Base-by-base conservation (phyloP, 768 basidiomycete genomes). In the Suillus subaureus region DNA sequence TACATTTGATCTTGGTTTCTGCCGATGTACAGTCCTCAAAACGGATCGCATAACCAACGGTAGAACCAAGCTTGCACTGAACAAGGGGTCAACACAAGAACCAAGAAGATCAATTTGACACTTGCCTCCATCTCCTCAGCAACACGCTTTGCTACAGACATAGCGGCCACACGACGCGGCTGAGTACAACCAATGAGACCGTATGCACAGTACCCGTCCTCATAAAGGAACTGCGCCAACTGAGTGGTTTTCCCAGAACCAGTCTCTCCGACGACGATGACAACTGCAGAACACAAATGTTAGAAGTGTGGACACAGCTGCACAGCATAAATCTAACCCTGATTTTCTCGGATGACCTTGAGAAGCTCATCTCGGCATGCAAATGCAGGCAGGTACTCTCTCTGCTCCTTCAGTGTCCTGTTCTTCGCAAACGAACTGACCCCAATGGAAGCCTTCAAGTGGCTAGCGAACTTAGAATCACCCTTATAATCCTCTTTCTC, bases 111-210 rank as follows among this genome's bases (percentile, higher is more conserved):
- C 49, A 55, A 62, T 51, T 7, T 61, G 9, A 31, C 33, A 74
- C 87, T 63, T 55, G 93, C 93, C 87, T 97, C 94, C 92, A 99
- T 99, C 79, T 99, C 97, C 74, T 99, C 97, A 73, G 94, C 96
- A 65, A 99, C 97, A 78, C 97, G 96, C 81, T 99, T 99, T n/a
- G 97, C 97, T 8, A 99, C 97, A 12, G 94, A 96, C 97, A 99
- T 99, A 18, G 97, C 97, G 54, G 97, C 97, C 35, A 99, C 97
- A 80, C 97, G 96, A 70, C 97, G 87, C 58, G 97, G 97, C 74
- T 99, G 97, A 0, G 97, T 99, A 74, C 97, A 99, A 13, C 97
- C 97, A 60, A 99, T 89, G 51, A 99, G 84, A 21, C 97, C 97
- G 78, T 89, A 85, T 5, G 85, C 75, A 69, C 96, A 93, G 77